Evolutionary conservation across 1,139 yeast genomes (phyloP).

Genomic region (Ogataea hybrid): DNA sequence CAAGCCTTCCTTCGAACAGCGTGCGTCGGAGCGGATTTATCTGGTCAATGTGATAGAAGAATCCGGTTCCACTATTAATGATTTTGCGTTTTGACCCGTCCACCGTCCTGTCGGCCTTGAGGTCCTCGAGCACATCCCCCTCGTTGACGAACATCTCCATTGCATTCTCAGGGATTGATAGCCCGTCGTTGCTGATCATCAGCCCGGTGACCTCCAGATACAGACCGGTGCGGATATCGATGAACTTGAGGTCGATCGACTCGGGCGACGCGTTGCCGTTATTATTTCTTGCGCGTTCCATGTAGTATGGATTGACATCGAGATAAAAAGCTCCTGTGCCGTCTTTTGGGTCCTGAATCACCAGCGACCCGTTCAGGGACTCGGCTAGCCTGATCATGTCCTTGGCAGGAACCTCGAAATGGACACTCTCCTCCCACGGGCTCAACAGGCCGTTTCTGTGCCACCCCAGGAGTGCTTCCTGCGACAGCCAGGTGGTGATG

Average conservation of each 20-base stretch:
- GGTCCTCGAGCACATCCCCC: conserved; percentile 13
- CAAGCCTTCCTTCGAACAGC: conserved; percentile 34
- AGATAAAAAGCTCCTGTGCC: conserved; percentile 44
- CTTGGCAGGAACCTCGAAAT: conserved; percentile 46
- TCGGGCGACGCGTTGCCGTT: conserved; percentile 42
- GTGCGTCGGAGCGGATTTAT: conserved; percentile 33
- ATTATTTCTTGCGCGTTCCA: conserved; percentile 40
- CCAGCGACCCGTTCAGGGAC: conserved; percentile 44
- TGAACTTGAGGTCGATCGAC: conserved; percentile 50
- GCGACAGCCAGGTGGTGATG: conserved; percentile 50
- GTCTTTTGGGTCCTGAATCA: conserved; percentile 39
- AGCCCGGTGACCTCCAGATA: conserved; percentile 49
- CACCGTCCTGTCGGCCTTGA: conserved; percentile 19
- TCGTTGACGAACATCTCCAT: conserved; percentile 26
- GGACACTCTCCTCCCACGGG: conserved; percentile 55
- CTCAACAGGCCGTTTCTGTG: conserved; percentile 49
- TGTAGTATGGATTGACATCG: conserved; percentile 47
- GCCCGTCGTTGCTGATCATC: conserved; percentile 22
- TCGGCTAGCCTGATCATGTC: conserved; percentile 41
- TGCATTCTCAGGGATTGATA: conserved; percentile 21
- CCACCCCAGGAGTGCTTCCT: conserved; percentile 54
- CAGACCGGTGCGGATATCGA: conserved; percentile 48
- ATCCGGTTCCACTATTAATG: conserved; percentile 34
- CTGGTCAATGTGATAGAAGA: conserved; percentile 34
- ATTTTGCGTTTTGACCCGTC: conserved; percentile 22